A percentile compares a stretch with the other conserved stretches of the same genome.
These are phyloP conservation scores for Blepharisma japonicum DNA, from an alignment of 73 alveolate species.

Conservation along the genomic window DNA sequence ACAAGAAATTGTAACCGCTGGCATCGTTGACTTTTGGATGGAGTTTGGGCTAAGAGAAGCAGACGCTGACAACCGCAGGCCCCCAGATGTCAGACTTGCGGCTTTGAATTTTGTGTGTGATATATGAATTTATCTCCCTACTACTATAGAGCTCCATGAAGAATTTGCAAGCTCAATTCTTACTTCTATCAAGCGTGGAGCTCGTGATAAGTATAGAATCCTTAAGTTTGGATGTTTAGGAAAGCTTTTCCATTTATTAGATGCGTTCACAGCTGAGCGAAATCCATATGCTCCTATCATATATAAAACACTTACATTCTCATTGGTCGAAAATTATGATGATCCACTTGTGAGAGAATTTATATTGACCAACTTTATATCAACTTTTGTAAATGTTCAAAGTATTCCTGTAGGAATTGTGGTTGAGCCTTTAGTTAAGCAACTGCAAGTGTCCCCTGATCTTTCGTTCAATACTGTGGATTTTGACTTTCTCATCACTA, in stretches of 20 bases:
- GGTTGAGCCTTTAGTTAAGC: constrained; percentile 91
- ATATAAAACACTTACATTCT: constrained; percentile 83
- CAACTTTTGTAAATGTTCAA: constrained; percentile 68
- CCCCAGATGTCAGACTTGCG: constrained; percentile 71
- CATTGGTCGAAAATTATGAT: constrained; percentile 90
- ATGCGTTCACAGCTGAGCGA: constrained; percentile 78
- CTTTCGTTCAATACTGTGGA: constrained; percentile 88
- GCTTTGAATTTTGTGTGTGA: constrained; percentile 68
- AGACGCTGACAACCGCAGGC: constrained; percentile 68
- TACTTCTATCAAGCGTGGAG: constrained; percentile 50
- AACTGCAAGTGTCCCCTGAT: constrained; percentile 74
- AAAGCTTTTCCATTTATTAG: constrained; percentile 63
- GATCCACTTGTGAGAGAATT: constrained; percentile 84
- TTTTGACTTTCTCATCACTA: constrained; percentile 81
- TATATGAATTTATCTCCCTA: constrained; percentile 65
- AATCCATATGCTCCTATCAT: constrained; percentile 91
- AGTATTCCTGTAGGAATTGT: constrained; percentile 93
- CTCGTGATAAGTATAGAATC: constrained; percentile 62
- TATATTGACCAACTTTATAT: constrained; percentile 75
- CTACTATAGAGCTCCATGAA: constrained; percentile 54
- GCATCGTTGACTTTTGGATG: constrained; percentile 71
- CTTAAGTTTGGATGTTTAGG: constrained; percentile 54
- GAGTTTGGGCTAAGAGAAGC: constrained; percentile 65
- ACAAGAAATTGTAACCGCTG: constrained; percentile 56
- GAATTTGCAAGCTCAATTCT: constrained; percentile 54